Base-by-base conservation (phyloP, 2,329 filamentous ascomycete species). In the Diaporthe sp. region DNA sequence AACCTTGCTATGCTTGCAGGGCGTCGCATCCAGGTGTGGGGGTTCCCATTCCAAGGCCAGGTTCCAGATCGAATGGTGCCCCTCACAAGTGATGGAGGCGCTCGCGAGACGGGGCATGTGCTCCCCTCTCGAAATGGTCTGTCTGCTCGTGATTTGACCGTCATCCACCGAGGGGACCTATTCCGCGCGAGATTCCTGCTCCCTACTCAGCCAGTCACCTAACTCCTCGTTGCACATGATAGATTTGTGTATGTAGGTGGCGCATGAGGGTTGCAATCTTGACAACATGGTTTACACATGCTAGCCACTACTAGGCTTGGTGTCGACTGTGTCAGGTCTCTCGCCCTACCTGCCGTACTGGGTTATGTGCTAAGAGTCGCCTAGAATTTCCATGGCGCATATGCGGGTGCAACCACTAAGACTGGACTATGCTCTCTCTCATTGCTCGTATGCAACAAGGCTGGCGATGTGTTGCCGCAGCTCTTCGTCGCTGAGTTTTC, bases 91-190 rank as follows among this genome's bases (percentile, higher is more conserved):
- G 44, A 53, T 25, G 44, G 28, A 28, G 46, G 62, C 46, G 46
- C 31, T 39, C 22, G 28, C 28, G 42, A 34, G 49, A n/a, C 19
- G 28, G 61, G 17, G 61, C 61, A 67, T 49, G 61, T 51, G 61
- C 28, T 49, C 61, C 17, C 44, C 39, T 60, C 60, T 46, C 19
- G 39, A 25, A 28, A 39, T 68, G 49, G 62, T 19, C 65, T 53
- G 65, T 25, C 49, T 55, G 65, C 65, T 70, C 34, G 49, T 70
- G 65, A 55, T 55, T 70, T 70, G 65, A 55, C n/a, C n/a, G n/a
- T n/a, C n/a, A n/a, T n/a, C n/a, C n/a, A n/a, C n/a, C 13, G 13
- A 53, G 13, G 12, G 31, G 22, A 6, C 46, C 46, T 55, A 53
- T 55, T 70, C 15, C 65, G 42, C 65, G 34, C 46, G 49, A 55